Evolutionary conservation across 345 rosid genomes (phyloP), one percentile per base, ranked within the genome.

Genomic region (Populus davidiana): DNA sequence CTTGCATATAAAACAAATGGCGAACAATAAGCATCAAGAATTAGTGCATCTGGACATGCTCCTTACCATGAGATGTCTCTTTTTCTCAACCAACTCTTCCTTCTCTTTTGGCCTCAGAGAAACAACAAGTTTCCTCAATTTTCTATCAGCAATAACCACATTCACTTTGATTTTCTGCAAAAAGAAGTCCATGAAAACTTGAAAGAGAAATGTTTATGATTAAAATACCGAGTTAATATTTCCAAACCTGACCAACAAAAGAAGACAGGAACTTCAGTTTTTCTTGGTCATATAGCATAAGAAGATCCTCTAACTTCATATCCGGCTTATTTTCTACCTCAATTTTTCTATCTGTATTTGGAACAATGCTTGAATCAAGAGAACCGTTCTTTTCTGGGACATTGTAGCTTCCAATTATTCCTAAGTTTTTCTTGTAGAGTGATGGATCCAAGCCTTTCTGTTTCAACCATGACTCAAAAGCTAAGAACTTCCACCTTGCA

Each of bases 401-500:
- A 83, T 88, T 93, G 86, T 85, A 81, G 75, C 86, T 89, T 83
- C 92, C 89, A 73, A 90, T 88, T 68, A 92, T 88, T 75, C 92
- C 93, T 80, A 89, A 82, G 78, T 84, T 87, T 82, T 91, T 91
- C 86, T 83, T 87, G 84, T 91, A 91, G 70, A 70, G 69, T 43
- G 93, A 88, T 81, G 97, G 99, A 71, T 93, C 96, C 70, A 96
- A 83, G 69, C 98, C 99, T 74, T 92, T 96, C 84, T 82, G 86
- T 78, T 91, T 85, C 89, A 93, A 77, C 99, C 99, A 96, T 82
- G 98, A 86, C 79, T 96, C 99, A 81, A 96, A 92, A 52, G 97
- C 96, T 67, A 92, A 81, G 85, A 93, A 96, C 80, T 93, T 93
- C 93, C 91, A 89, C 78, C 81, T 93, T 79, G 92, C 85, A 70